Conservation (phyloP, 306 rosid species). For the Castanea mollissima region DNA sequence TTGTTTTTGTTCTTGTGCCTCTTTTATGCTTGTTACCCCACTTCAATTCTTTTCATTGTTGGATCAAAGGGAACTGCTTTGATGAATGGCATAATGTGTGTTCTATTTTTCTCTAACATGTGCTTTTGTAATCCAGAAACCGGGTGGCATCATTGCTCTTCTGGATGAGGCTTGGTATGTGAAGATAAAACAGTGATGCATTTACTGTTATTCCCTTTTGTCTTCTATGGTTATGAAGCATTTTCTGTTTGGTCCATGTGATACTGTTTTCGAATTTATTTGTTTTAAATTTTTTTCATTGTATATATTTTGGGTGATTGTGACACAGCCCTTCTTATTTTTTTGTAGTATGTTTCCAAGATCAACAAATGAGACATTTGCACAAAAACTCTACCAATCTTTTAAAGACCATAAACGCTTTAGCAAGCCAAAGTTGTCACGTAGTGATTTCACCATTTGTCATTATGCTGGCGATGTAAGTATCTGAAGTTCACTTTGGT, state of each 20-base stretch:
- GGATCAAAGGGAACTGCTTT: neutral
- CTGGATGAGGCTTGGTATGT: constrained; percentile 98
- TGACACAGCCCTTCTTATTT: constrained; percentile 33
- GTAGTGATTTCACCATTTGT: constrained; percentile 71
- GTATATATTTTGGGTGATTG: constrained; percentile 27
- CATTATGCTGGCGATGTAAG: constrained; percentile 99
- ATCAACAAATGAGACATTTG: constrained; percentile 88
- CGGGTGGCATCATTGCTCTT: constrained; percentile 94
- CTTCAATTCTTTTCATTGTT: neutral
- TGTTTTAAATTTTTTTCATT: neutral
- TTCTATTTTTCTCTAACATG: constrained; percentile 31
- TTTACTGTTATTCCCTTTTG: constrained; percentile 6
- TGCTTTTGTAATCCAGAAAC: constrained; percentile 67
- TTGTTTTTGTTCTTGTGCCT: neutral
- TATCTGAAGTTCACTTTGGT: constrained; percentile 22
- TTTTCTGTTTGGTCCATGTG: constrained; percentile 4
- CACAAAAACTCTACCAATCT: constrained; percentile 91
- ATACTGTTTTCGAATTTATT: neutral
- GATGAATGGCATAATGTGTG: neutral
- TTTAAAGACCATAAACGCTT: constrained; percentile 83
- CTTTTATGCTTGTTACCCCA: neutral
- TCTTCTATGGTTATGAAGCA: constrained; percentile 7
- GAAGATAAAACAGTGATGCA: constrained; percentile 11
- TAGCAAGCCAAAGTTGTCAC: constrained; percentile 93
- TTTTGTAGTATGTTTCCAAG: constrained; percentile 96